Evolutionary conservation across 148 eudicot species (phyloP).

Genomic region (Cornus suecica): DNA sequence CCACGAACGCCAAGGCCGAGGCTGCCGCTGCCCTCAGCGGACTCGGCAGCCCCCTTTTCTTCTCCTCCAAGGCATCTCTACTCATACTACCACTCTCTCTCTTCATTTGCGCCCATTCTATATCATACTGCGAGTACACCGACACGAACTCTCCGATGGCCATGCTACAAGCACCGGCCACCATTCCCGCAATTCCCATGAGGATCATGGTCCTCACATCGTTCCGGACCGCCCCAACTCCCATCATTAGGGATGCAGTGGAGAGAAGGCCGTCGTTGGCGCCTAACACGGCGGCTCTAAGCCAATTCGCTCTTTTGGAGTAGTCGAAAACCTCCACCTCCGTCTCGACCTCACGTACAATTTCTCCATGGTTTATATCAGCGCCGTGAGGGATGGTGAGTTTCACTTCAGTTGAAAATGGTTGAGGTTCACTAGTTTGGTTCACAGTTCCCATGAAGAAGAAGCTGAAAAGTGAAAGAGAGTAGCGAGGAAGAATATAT

Average conservation of each 20-base stretch:
- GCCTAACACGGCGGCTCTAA: slow-evolving; percentile 53
- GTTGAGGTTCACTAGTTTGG: neutral
- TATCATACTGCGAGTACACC: slow-evolving; percentile 56
- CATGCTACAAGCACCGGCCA: slow-evolving; percentile 62
- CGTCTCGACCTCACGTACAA: neutral
- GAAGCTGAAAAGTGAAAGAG: neutral
- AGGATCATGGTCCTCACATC: slow-evolving; percentile 42
- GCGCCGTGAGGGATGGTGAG: neutral
- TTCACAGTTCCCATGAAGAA: neutral
- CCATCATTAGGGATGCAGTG: slow-evolving; percentile 52
- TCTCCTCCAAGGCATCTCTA: slow-evolving; percentile 12
- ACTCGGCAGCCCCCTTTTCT: slow-evolving; percentile 32
- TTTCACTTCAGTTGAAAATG: neutral
- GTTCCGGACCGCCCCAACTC: slow-evolving; percentile 43
- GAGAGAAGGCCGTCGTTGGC: slow-evolving; percentile 64
- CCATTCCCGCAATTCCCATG: slow-evolving; percentile 41
- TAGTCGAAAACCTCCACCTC: slow-evolving; percentile 25
- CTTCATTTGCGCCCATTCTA: slow-evolving; percentile 42
- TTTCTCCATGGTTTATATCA: neutral
- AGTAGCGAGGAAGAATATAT: neutral
- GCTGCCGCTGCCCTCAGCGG: slow-evolving; percentile 49
- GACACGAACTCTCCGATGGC: slow-evolving; percentile 62
- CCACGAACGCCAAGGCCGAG: slow-evolving; percentile 40
- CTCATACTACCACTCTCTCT: slow-evolving; percentile 24
- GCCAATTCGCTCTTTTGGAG: slow-evolving; percentile 43